These are phyloP conservation scores for Ilyonectria robusta DNA, from an alignment of 2,329 filamentous ascomycete genomes.

Conservation along the genomic window DNA sequence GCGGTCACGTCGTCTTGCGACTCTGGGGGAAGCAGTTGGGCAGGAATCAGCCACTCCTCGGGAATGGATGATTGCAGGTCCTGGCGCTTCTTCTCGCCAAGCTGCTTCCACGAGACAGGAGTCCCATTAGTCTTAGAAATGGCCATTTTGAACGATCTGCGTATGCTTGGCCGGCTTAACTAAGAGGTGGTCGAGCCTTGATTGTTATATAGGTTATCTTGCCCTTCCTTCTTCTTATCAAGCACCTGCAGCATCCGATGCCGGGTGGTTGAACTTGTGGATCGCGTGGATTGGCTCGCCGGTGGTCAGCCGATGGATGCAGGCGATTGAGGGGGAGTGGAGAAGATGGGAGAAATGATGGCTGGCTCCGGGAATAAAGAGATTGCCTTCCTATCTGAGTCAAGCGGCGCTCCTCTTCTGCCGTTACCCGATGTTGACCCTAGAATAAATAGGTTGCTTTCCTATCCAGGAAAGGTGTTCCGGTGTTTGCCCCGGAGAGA, in stretches of 20 bases:
- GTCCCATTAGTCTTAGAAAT: conserved; percentile 21
- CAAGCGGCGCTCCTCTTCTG: neutral
- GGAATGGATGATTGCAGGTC: conserved; percentile 63
- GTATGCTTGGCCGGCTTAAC: neutral
- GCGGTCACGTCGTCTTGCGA: conserved; percentile 65
- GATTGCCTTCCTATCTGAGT: conserved; percentile 29
- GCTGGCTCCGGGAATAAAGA: conserved; percentile 15
- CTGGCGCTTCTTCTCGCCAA: conserved; percentile 36
- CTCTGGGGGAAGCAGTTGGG: conserved; percentile 65
- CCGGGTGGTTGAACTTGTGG: neutral
- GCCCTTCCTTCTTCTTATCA: neutral
- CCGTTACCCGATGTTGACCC: neutral
- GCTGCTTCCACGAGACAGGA: conserved; percentile 34
- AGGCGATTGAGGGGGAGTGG: neutral
- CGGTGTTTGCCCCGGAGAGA: neutral
- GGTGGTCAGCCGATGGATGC: neutral
- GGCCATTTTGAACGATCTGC: conserved; percentile 1
- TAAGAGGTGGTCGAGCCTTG: neutral
- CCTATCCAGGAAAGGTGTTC: conserved; percentile 38
- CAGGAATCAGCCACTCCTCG: conserved; percentile 69
- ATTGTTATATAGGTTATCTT: neutral
- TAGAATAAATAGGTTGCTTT: conserved; percentile 24
- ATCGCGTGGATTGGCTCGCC: neutral
- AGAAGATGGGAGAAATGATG: neutral
- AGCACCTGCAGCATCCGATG: neutral